A percentile compares a stretch with the other conserved stretches of the same genome.
Evolutionary conservation across 2,329 filamentous ascomycete genomes (phyloP).

Genomic region (Elsinoe australis): DNA sequence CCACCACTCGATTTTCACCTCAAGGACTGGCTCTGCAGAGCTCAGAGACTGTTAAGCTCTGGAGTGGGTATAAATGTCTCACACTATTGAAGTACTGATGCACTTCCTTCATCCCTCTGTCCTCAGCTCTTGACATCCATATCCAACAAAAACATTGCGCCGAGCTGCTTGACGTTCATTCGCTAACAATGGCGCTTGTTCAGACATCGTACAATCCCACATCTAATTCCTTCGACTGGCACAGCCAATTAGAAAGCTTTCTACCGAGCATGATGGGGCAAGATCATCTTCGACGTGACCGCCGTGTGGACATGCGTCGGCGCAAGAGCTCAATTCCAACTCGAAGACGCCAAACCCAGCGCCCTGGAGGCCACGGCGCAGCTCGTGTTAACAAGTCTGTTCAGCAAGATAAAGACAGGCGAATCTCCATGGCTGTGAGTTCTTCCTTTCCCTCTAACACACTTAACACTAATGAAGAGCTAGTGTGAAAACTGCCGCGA

Average conservation of each 20-base stretch:
- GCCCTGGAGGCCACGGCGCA: neutral
- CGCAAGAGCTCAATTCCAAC: neutral
- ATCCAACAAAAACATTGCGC: neutral
- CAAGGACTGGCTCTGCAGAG: too few relatives aligned
- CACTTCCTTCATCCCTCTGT: too few relatives aligned
- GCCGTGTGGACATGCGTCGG: neutral
- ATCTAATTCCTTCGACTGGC: neutral
- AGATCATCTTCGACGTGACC: neutral
- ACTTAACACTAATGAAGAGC: neutral
- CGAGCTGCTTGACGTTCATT: neutral
- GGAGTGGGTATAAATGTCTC: too few relatives aligned
- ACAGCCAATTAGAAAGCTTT: neutral
- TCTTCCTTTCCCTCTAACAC: neutral
- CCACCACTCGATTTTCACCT: too few relatives aligned
- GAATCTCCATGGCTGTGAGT: conserved; percentile 11
- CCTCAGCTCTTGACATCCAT: neutral
- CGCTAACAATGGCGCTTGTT: neutral
- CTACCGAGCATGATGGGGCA: neutral
- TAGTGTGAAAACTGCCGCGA: conserved; percentile 12
- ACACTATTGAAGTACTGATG: too few relatives aligned
- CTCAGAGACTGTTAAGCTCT: too few relatives aligned
- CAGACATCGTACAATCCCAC: neutral
- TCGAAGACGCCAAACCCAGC: neutral
- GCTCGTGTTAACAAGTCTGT: neutral
- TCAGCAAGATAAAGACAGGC: neutral